Evolutionary conservation across 305 asterid species (phyloP).

Genomic region (Fraxinus sp.): DNA sequence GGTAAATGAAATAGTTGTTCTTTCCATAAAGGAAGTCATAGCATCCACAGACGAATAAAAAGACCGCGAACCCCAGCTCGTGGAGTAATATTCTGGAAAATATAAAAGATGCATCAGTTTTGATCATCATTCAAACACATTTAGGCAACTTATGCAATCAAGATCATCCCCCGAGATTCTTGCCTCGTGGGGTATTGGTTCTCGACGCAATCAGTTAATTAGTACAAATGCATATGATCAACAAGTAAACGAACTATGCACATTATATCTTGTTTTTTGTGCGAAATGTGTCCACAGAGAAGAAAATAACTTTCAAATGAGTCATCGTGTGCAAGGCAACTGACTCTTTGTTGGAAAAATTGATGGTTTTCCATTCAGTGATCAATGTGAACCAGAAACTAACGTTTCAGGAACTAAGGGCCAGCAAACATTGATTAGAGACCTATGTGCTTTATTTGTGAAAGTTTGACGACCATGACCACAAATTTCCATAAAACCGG

Average conservation of each 20-base stretch:
- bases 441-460: neutral
- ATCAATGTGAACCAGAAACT: neutral
- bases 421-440: neutral
- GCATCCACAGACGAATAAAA: conserved; percentile 70
- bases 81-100: conserved; percentile 40
- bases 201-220: neutral
- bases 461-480: neutral
- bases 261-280: neutral
- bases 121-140: neutral
- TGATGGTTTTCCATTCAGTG: neutral
- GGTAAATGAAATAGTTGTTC: conserved; percentile 68
- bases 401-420: neutral
- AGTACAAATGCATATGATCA: neutral
- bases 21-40: conserved; percentile 65
- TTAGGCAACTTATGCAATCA: neutral
- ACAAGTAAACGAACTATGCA: neutral
- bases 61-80: conserved; percentile 53
- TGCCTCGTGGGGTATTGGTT: neutral
- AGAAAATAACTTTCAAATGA: neutral
- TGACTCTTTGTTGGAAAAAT: neutral
- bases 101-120: neutral
- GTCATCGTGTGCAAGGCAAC: neutral
- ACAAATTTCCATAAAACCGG: neutral
- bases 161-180: neutral
- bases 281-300: neutral